Base-by-base conservation (phyloP, 768 basidiomycete genomes). In the Roridomyces roridus region DNA sequence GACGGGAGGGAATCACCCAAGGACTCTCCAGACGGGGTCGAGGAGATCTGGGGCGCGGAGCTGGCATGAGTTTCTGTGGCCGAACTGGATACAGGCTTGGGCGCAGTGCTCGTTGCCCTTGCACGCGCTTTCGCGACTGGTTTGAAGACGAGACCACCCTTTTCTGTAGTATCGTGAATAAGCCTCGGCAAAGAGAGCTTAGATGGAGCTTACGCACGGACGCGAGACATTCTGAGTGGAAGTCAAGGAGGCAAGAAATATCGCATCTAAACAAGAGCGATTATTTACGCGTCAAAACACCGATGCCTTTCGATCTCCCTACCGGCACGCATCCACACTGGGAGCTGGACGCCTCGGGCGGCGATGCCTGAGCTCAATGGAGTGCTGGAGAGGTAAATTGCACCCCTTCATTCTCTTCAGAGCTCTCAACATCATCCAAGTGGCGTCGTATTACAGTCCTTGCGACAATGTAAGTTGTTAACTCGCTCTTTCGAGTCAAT, bases 81-180 rank as follows among this genome's bases (percentile, higher is more conserved):
- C 56, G 55, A 24, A 41, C 45, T 46, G 39, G 56, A 55, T 44
- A 15, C 4, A 10, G 31, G 31, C 31, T 34, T 34, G 31, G 74
- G 68, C 12, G 60, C 39, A 10, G 63, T 60, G 42, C 61, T 59
- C 37, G 60, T 58, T 35, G 73, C 66, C 24, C 86, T 84, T 14
- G 79, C 64, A 43, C 87, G 78, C 9, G 82, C 71, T 66, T 85
- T 87, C 14, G 74, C 77, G 4, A 88, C 78, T n/a, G 89, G 89
- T 66, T 80, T 82, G 63, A 92, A 92, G 50, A 90, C 69, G 6
- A 85, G 80, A 8, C 81, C 77, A 15, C 89, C 89, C 68, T 92
- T 92, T 68, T 91, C 89, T 92, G 63, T 18, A 50, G 4, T 24
- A 45, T 36, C 47, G 4, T 61, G 43, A 51, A 60, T 47, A 62